Conservation (phyloP, 2,329 filamentous ascomycete species). For the Pleomassaria siparia region DNA sequence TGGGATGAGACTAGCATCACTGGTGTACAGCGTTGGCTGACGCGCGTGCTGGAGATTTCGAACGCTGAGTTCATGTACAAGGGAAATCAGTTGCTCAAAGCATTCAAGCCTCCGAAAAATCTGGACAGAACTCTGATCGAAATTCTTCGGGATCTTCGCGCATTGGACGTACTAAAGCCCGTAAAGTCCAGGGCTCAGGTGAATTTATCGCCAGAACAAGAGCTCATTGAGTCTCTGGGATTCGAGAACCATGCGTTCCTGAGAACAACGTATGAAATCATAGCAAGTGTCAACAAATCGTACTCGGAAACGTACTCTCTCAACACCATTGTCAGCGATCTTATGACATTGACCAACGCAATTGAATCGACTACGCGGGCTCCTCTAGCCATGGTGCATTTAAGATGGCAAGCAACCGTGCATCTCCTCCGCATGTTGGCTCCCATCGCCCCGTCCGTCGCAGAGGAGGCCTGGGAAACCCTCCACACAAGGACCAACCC, state of each 20-base stretch:
- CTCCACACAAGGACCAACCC: conserved; percentile 49
- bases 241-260: conserved; percentile 54
- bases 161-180: conserved; percentile 6
- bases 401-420: conserved; percentile 55
- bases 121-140: conserved; percentile 24
- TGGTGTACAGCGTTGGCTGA: conserved; percentile 80
- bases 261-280: conserved; percentile 67
- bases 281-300: conserved; percentile 66
- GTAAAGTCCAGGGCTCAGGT: not conserved
- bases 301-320: conserved; percentile 73
- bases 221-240: conserved; percentile 16
- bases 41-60: conserved; percentile 62
- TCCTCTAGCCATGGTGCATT: conserved; percentile 42
- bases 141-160: conserved; percentile 18
- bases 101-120: conserved; percentile 22
- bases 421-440: conserved; percentile 71
- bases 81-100: conserved; percentile 26
- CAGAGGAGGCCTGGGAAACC: conserved; percentile 76
- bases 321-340: conserved; percentile 80
- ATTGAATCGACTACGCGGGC: conserved; percentile 30
- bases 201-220: not conserved
- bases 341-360: conserved; percentile 78
- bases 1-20: conserved; percentile 85
- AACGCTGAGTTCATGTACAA: conserved; percentile 15
- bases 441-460: conserved; percentile 76